Conservation (phyloP, 129 eudicot species). For the Solidago caesia region DNA sequence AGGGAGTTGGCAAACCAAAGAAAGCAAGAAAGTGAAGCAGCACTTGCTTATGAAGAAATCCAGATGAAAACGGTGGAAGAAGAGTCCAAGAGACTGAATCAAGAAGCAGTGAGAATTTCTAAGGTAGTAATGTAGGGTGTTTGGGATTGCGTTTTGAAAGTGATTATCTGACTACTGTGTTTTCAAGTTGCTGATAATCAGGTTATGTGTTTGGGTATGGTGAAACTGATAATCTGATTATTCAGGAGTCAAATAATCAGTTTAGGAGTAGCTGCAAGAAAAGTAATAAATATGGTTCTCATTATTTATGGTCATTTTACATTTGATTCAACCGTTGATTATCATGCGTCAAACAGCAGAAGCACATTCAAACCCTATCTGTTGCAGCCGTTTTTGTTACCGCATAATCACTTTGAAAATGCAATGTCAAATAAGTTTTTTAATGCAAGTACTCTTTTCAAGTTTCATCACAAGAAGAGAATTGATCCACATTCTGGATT, state of each 20-base stretch:
- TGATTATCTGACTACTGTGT: neutral
- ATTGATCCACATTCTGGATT: neutral
- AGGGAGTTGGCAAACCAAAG: conserved; percentile 43
- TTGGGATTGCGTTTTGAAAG: neutral
- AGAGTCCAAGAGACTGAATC: conserved; percentile 48
- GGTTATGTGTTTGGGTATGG: neutral
- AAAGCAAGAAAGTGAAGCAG: conserved; percentile 43
- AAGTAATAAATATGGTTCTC: neutral
- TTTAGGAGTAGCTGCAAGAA: neutral
- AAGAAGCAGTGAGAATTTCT: conserved; percentile 60
- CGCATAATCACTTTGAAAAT: neutral
- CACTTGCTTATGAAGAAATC: conserved; percentile 44
- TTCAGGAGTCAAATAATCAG: neutral
- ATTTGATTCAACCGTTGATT: neutral
- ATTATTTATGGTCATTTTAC: neutral
- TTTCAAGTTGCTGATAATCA: neutral
- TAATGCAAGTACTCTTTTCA: neutral
- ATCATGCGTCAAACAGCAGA: neutral
- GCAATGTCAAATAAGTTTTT: neutral
- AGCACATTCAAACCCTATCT: neutral
- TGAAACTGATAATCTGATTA: neutral
- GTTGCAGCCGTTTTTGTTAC: neutral
- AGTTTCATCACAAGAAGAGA: neutral
- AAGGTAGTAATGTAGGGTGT: conserved; percentile 38
- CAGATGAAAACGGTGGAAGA: conserved; percentile 52